Evolutionary conservation across 257 asterid genomes (phyloP).

Genomic region (Solanum habrochaites): DNA sequence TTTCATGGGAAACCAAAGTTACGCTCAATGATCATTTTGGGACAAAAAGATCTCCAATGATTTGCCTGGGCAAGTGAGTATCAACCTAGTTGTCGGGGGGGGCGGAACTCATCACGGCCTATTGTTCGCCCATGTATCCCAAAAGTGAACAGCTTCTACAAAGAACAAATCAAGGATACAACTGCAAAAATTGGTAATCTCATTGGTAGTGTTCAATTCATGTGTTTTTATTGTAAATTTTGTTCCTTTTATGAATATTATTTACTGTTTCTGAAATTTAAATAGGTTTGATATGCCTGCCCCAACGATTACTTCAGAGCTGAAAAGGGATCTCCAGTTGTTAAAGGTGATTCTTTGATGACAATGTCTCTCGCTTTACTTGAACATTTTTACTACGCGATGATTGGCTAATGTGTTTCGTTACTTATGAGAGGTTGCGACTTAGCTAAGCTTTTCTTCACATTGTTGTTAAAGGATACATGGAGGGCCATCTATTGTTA

Average conservation of each 20-base stretch:
- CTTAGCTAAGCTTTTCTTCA: not conserved
- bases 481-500: not conserved
- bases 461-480: not conserved
- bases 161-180: slow-evolving; percentile 73
- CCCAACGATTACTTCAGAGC: slow-evolving; percentile 74
- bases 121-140: slow-evolving; percentile 74
- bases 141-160: slow-evolving; percentile 43
- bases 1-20: slow-evolving; percentile 73
- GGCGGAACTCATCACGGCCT: slow-evolving; percentile 73
- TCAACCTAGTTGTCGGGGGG: slow-evolving; percentile 29
- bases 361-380: not conserved
- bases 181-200: slow-evolving; percentile 70
- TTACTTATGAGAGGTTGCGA: not conserved
- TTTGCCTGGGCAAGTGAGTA: slow-evolving; percentile 6
- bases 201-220: not conserved
- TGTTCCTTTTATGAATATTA: not conserved
- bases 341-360: slow-evolving; percentile 40
- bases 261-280: not conserved
- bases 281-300: slow-evolving; percentile 96
- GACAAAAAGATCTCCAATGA: not conserved
- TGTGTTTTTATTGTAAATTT: not conserved
- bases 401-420: not conserved
- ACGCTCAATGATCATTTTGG: slow-evolving; percentile 16
- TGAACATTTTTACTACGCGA: not conserved
- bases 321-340: slow-evolving; percentile 71